Percentiles rank a stretch among this genome's conserved stretches.
Evolutionary conservation across 179 eudicot genomes (phyloP).

Genomic region (Heliamphora pulchella): DNA sequence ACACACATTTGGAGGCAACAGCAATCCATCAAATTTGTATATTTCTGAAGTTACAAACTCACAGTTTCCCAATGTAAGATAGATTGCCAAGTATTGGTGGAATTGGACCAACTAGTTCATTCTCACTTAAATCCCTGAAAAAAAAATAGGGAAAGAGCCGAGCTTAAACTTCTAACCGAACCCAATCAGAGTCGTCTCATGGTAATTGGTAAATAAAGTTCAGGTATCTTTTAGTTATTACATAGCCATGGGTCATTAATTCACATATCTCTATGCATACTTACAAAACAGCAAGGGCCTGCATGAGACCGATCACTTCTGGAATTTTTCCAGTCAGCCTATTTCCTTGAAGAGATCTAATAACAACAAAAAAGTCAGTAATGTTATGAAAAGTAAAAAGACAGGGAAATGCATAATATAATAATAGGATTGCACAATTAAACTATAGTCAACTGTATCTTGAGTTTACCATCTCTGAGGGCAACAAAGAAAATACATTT

Average conservation of each 20-base stretch:
- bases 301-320: slow-evolving; percentile 67
- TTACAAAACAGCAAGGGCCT: slow-evolving; percentile 72
- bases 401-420: background rate
- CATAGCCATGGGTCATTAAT: background rate
- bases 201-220: too few species aligned
- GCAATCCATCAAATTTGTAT: background rate
- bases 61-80: slow-evolving; percentile 65
- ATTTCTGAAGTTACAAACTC: slow-evolving; percentile 14
- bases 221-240: too few species aligned
- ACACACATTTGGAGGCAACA: background rate
- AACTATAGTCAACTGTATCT: background rate
- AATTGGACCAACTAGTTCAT: slow-evolving; percentile 59
- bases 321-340: slow-evolving; percentile 56
- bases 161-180: background rate
- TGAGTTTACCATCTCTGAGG: too few species aligned
- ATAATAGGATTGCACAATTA: background rate
- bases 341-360: slow-evolving; percentile 65
- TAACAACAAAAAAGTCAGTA: background rate
- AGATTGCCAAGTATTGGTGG: slow-evolving; percentile 62
- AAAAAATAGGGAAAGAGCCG: background rate
- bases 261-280: slow-evolving; percentile 7
- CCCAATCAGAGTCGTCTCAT: background rate
- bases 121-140: slow-evolving; percentile 58
- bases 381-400: background rate
- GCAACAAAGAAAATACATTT: background rate